phyloP scores from a whole-genome alignment of 1,139 yeast species.

The Suhomyces atakaporum region DNA sequence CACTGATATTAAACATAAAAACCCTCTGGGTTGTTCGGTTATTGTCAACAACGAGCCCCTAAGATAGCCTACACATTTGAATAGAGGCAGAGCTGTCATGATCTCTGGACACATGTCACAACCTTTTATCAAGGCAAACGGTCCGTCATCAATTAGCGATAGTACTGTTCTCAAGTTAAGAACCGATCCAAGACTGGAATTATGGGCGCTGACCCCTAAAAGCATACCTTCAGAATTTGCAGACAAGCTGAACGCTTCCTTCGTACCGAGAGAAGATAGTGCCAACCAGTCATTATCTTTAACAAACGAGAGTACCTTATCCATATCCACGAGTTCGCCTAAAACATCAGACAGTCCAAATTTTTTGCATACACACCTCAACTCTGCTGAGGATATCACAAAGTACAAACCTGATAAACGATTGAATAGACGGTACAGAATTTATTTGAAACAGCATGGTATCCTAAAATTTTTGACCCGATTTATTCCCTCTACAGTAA shows the following conservation, averaged over 20 bases:
- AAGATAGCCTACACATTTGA: neutral
- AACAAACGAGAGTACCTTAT: neutral
- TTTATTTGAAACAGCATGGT: constrained; percentile 18
- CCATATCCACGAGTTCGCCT: neutral
- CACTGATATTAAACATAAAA: too few species aligned
- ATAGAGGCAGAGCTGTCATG: neutral
- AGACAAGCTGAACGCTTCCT: neutral
- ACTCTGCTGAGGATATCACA: constrained; percentile 2
- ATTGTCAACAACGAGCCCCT: too few species aligned
- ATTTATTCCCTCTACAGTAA: constrained; percentile 19
- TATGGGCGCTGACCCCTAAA: constrained; percentile 2
- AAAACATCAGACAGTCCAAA: neutral
- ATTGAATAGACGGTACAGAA: constrained; percentile 14
- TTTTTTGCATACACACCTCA: neutral
- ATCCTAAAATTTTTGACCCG: constrained; percentile 18
- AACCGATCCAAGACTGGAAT: neutral
- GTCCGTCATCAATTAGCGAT: neutral
- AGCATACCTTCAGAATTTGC: neutral
- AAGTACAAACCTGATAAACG: constrained; percentile 2
- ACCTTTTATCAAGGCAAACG: neutral
- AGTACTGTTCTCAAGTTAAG: neutral
- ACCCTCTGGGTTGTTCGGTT: too few species aligned
- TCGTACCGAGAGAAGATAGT: too few species aligned
- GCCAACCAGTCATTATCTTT: too few species aligned
- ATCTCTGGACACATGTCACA: neutral